Conservation (phyloP, 2,329 filamentous ascomycete species). For the Coniella lustricola region DNA sequence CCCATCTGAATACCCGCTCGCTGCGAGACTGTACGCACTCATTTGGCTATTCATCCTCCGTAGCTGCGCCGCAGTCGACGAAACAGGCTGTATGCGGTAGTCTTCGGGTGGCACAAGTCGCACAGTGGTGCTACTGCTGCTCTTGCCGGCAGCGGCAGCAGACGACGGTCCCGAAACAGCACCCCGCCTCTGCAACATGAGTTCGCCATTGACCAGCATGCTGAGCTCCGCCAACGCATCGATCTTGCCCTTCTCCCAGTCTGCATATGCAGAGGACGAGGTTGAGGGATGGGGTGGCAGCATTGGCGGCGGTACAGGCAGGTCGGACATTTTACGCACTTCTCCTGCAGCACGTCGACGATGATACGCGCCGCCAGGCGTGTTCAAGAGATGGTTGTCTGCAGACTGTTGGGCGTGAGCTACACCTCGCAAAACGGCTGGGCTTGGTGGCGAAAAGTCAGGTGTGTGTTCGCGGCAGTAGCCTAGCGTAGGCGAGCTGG, state of each 20-base stretch:
- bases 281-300: not conserved
- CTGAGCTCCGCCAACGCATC: conserved; percentile 10
- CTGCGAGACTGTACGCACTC: conserved; percentile 36
- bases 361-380: not conserved
- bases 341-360: conserved; percentile 8
- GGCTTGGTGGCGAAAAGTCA: conserved; percentile 15
- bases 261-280: not conserved
- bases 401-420: not conserved
- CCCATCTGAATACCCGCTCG: conserved; percentile 25
- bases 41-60: conserved; percentile 51
- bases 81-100: conserved; percentile 20
- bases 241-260: conserved; percentile 9
- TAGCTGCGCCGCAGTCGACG: conserved; percentile 43
- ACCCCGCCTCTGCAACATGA: too few relatives aligned
- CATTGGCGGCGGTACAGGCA: not conserved
- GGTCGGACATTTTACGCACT: conserved; percentile 13
- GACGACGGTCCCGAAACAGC: too few relatives aligned
- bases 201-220: conserved; percentile 1
- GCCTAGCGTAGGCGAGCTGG: conserved; percentile 21
- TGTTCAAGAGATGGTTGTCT: not conserved
- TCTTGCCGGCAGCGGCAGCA: not conserved
- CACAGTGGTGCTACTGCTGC: not conserved
- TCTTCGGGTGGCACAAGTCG: conserved; percentile 8
- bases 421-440: conserved; percentile 20
- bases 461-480: conserved; percentile 2